Evolutionary conservation across 2,329 filamentous ascomycete genomes (phyloP).

Genomic region (Parascedosporium putredinis): DNA sequence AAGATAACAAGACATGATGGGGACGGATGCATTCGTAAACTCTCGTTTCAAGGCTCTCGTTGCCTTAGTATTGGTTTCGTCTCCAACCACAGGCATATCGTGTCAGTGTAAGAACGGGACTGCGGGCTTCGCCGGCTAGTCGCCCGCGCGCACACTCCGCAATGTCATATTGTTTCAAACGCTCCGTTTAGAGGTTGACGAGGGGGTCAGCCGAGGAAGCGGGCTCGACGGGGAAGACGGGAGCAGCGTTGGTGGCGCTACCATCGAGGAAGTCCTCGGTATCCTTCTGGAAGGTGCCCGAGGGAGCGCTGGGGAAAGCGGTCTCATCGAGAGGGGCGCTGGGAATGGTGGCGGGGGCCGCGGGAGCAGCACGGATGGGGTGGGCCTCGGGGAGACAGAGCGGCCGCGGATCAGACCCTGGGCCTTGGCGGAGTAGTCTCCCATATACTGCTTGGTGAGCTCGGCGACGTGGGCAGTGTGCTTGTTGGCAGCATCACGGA

Average conservation of each 20-base stretch:
- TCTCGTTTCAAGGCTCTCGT: slow-evolving; percentile 3
- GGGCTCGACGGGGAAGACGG: not conserved
- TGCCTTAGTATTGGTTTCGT: slow-evolving; percentile 1
- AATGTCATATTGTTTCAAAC: not conserved
- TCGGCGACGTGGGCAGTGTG: slow-evolving; percentile 53
- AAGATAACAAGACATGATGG: slow-evolving; percentile 1
- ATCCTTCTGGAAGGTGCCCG: not conserved
- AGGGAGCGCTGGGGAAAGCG: slow-evolving; percentile 11
- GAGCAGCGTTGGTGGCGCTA: not conserved
- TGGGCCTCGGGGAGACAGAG: slow-evolving; percentile 29
- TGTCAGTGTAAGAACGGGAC: not conserved
- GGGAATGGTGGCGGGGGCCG: slow-evolving; percentile 25
- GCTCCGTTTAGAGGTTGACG: not conserved
- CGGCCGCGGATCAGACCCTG: slow-evolving; percentile 50
- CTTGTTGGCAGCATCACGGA: slow-evolving; percentile 51
- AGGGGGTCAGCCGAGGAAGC: slow-evolving; percentile 2
- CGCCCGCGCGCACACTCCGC: not conserved
- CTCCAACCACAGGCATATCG: slow-evolving; percentile 2
- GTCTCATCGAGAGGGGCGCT: slow-evolving; percentile 13
- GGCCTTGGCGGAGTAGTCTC: slow-evolving; percentile 58
- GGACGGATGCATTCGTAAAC: slow-evolving; percentile 8
- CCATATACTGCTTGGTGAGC: slow-evolving; percentile 57
- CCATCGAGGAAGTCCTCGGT: not conserved
- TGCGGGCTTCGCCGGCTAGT: not conserved
- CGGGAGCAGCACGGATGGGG: slow-evolving; percentile 21